A percentile compares a stretch with the other conserved stretches of the same genome.
These are phyloP conservation scores for Rhodotorula sp. DNA, from an alignment of 1,284 basidiomycete genomes.

Conservation along the genomic window DNA sequence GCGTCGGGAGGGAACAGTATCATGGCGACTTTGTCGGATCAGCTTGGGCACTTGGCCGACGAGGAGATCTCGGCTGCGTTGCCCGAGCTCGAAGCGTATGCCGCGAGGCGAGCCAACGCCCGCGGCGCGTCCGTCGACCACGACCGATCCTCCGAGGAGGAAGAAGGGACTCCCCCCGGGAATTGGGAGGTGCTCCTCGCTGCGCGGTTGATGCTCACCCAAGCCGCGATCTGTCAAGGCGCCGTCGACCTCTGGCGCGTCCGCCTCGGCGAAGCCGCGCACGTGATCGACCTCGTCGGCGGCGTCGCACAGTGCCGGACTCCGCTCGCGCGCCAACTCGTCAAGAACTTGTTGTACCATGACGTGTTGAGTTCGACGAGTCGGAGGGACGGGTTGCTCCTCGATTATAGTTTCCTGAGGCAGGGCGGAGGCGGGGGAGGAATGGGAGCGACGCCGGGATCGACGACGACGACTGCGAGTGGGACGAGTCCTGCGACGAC, in stretches of 20 bases:
- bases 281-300: constrained; percentile 17
- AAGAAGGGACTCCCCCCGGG: neutral
- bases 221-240: constrained; percentile 26
- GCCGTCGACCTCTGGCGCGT: constrained; percentile 21
- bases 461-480: neutral
- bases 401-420: constrained; percentile 14
- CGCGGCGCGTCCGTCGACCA: neutral
- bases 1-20: constrained; percentile 5
- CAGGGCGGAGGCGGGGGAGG: neutral
- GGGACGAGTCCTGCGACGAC: neutral
- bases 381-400: constrained; percentile 15
- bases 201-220: constrained; percentile 18
- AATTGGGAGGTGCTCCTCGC: constrained; percentile 28
- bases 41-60: constrained; percentile 19
- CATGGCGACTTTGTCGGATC: constrained; percentile 22
- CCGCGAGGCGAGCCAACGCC: neutral
- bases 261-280: constrained; percentile 18
- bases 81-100: neutral
- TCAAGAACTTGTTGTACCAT: constrained; percentile 28
- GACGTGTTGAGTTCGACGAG: constrained; percentile 22
- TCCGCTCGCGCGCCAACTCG: constrained; percentile 19
- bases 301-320: constrained; percentile 2
- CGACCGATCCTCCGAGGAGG: neutral
- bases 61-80: neutral
- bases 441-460: neutral